Base-by-base conservation (phyloP, 2,329 filamentous ascomycete species). In the Paramyrothecium roridum region DNA sequence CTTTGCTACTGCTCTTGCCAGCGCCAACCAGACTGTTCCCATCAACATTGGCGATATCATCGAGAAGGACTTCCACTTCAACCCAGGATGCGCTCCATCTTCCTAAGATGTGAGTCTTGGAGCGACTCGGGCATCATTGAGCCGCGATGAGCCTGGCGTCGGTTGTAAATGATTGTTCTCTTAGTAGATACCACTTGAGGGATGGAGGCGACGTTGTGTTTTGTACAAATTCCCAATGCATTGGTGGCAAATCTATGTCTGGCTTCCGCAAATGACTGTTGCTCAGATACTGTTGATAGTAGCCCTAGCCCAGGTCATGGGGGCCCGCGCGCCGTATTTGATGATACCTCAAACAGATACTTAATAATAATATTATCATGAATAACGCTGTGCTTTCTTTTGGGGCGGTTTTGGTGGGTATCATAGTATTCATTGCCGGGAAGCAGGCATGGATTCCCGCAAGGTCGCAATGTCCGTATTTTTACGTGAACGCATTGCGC, bases 1-100 rank as follows among this genome's bases (percentile, higher is more conserved):
- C 70, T 85, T 82, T 57, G 73, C 78, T 56, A 72, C 79, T 19
- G 82, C 83, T 21, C 77, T 88, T 23, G 73, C 71, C 56, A 71
- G 75, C 48, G 76, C 73, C 57, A 80, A 80, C 57, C 74, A 82
- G 65, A 78, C 76, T 46, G 68, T 86, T 50, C 65, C 76, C 23
- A 76, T 88, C 58, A 71, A 85, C 60, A 75, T 85, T 48, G 74
- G 72, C 40, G 60, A 67, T 16, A 77, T 80, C 11, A 64, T 83
- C 48, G 64, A 71, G 60, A 63, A 64, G 33, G 60, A 60, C 16
- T 57, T 76, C 23, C 59, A 58, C 40, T 54, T 71, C 40, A 62
- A 57, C n/a, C 53, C 73, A 33, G 56, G 52, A 19, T 70, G 68
- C 59, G 55, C 34, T 45, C 17, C n/a, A n/a, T n/a, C n/a, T n/a